Evolutionary conservation across 208 protist genomes (phyloP).

Genomic region (Trypanosomatidae sp.): DNA sequence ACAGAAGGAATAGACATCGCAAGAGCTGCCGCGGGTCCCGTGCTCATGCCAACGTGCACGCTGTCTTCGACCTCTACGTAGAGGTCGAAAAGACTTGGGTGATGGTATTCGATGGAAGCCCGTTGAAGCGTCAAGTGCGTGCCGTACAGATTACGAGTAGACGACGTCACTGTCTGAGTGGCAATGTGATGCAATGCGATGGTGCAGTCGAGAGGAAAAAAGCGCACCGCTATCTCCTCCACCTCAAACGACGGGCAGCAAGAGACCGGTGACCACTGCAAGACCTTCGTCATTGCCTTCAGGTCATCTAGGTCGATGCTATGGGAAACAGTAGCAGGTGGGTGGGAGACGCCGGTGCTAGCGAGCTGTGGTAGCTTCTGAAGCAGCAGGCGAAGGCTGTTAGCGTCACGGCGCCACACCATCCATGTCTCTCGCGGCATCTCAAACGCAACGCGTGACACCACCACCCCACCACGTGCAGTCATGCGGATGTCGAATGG

Average conservation of each 20-base stretch:
- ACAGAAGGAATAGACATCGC: conserved; percentile 12
- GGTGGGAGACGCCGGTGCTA: neutral
- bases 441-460: conserved; percentile 34
- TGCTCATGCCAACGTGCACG: conserved; percentile 12
- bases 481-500: conserved; percentile 37
- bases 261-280: conserved; percentile 20
- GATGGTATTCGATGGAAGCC: conserved; percentile 8
- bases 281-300: conserved; percentile 8
- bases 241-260: conserved; percentile 20
- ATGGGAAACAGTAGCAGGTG: conserved; percentile 1
- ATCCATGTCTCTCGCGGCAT: conserved; percentile 27
- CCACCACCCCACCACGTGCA: conserved; percentile 19
- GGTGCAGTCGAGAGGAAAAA: conserved; percentile 26
- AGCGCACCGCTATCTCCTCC: conserved; percentile 12
- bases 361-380: conserved; percentile 14
- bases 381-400: conserved; percentile 21
- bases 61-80: conserved; percentile 13
- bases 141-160: conserved; percentile 14
- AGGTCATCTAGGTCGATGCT: conserved; percentile 7
- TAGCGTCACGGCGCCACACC: conserved; percentile 18
- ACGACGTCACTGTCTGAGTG: conserved; percentile 14
- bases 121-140: conserved; percentile 14
- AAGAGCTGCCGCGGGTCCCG: conserved; percentile 2
- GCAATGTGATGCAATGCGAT: conserved; percentile 11
- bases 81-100: conserved; percentile 14